Evolutionary conservation across 495 filamentous ascomycete genomes (phyloP).

Genomic region (Baudoinia panamericana): DNA sequence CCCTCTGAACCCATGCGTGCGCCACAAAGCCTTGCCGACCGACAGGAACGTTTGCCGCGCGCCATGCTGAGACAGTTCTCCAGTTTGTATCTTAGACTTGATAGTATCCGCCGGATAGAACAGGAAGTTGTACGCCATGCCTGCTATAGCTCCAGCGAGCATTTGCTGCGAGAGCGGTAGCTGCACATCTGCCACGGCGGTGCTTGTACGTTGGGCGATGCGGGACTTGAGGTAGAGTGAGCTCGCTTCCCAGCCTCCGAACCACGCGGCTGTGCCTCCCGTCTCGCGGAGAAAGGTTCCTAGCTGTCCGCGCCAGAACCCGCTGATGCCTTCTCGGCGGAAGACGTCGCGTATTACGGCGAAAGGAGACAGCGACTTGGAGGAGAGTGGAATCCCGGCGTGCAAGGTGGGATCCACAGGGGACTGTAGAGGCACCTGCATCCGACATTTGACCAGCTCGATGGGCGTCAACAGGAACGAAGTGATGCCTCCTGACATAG

Average conservation of each 20-base stretch:
- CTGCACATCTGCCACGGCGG: slow-evolving; percentile 8
- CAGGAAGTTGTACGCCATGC: slow-evolving; percentile 87
- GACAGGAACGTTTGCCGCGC: slow-evolving; percentile 48
- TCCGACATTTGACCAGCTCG: slow-evolving; percentile 96
- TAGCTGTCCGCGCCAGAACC: slow-evolving; percentile 91
- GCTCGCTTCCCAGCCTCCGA: slow-evolving; percentile 78
- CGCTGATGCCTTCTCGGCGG: slow-evolving; percentile 34
- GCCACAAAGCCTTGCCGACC: slow-evolving; percentile 60
- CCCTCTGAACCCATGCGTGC: slow-evolving; percentile 63
- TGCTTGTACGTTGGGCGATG: slow-evolving; percentile 1
- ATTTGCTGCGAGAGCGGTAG: slow-evolving; percentile 63
- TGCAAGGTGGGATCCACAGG: slow-evolving; percentile 17
- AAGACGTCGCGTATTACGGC: slow-evolving; percentile 62
- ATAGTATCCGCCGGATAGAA: slow-evolving; percentile 96
- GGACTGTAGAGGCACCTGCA: slow-evolving; percentile 57
- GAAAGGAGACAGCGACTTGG: slow-evolving; percentile 29
- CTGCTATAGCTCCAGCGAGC: slow-evolving; percentile 76
- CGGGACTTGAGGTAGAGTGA: slow-evolving; percentile 43
- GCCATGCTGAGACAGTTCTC: slow-evolving; percentile 42
- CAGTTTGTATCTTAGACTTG: slow-evolving; percentile 92
- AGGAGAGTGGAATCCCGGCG: slow-evolving; percentile 23
- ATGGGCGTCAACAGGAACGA: slow-evolving; percentile 85
- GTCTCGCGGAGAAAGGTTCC: slow-evolving; percentile 91
- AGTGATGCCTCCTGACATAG: slow-evolving; percentile 77
- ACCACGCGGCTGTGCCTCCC: slow-evolving; percentile 89